Evolutionary conservation across 495 filamentous ascomycete species (phyloP).

Genomic region (Barbatosphaeria neglecta): DNA sequence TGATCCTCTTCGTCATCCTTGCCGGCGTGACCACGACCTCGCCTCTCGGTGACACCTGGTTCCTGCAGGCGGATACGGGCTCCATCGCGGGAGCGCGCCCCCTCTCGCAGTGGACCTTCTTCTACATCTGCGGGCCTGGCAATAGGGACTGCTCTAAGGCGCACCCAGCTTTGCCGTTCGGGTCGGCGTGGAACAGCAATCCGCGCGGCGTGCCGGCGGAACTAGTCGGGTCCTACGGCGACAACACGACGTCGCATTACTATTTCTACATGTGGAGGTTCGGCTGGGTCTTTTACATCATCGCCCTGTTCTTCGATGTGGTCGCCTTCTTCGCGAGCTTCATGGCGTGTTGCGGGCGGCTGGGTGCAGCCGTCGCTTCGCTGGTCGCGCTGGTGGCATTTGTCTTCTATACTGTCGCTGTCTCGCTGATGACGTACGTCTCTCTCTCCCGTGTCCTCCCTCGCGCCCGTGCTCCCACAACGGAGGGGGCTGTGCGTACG

Average conservation of each 20-base stretch:
- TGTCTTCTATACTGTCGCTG: constrained; percentile 34
- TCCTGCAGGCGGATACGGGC: constrained; percentile 63
- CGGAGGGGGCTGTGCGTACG: too few relatives aligned
- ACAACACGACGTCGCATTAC: constrained; percentile 32
- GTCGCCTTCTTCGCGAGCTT: constrained; percentile 42
- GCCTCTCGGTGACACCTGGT: constrained; percentile 67
- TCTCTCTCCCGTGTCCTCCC: constrained; percentile 1
- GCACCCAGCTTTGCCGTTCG: constrained; percentile 33
- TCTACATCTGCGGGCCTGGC: constrained; percentile 49
- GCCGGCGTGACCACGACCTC: constrained; percentile 47
- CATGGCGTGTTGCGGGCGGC: constrained; percentile 35
- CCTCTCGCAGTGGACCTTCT: constrained; percentile 76
- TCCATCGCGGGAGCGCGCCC: constrained; percentile 53
- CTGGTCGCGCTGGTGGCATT: constrained; percentile 24
- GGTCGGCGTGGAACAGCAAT: constrained; percentile 36
- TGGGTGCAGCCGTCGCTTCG: constrained; percentile 34
- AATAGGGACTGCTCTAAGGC: constrained; percentile 35
- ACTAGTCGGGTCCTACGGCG: constrained; percentile 32
- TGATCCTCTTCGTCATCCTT: constrained; percentile 74
- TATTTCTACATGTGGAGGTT: constrained; percentile 50
- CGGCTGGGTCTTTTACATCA: constrained; percentile 62
- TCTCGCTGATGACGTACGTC: constrained; percentile 43
- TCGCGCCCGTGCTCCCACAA: too few relatives aligned
- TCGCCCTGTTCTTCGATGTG: constrained; percentile 53
- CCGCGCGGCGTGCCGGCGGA: constrained; percentile 23